Evolutionary conservation across 2,329 filamentous ascomycete genomes (phyloP).

Genomic region (Apiospora kogelbergensis): DNA sequence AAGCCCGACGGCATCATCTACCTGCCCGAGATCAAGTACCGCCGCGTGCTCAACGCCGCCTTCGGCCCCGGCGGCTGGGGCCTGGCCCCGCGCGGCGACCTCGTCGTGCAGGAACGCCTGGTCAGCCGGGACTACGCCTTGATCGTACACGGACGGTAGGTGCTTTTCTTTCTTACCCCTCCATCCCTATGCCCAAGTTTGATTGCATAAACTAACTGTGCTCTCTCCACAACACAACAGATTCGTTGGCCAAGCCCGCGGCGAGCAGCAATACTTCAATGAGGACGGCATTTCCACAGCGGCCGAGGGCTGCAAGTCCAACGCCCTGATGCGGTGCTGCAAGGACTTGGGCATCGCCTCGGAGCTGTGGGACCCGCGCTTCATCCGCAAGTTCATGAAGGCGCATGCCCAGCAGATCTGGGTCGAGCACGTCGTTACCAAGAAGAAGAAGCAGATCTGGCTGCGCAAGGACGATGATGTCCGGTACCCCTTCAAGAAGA

Average conservation of each 20-base stretch:
- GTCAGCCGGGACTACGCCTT: slow-evolving; percentile 92
- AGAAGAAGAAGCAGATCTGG: slow-evolving; percentile 89
- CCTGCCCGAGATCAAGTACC: slow-evolving; percentile 96
- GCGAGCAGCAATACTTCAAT: slow-evolving; percentile 92
- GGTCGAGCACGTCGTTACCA: slow-evolving; percentile 83
- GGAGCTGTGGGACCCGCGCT: slow-evolving; percentile 95
- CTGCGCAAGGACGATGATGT: slow-evolving; percentile 79
- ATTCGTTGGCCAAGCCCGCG: slow-evolving; percentile 87
- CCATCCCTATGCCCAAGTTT: neutral
- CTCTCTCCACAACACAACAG: slow-evolving; percentile 45
- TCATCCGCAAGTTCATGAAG: slow-evolving; percentile 79
- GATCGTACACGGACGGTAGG: slow-evolving; percentile 81
- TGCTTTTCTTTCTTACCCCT: neutral
- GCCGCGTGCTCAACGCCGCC: slow-evolving; percentile 82
- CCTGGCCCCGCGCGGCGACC: slow-evolving; percentile 81
- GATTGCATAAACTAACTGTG: neutral
- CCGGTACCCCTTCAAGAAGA: slow-evolving; percentile 57
- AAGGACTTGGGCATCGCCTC: slow-evolving; percentile 95
- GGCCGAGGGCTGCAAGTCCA: slow-evolving; percentile 95
- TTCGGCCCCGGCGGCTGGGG: slow-evolving; percentile 98
- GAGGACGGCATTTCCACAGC: slow-evolving; percentile 89
- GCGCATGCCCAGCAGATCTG: slow-evolving; percentile 76
- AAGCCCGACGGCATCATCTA: slow-evolving; percentile 98
- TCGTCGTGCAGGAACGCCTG: slow-evolving; percentile 77
- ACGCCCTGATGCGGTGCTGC: slow-evolving; percentile 96